Evolutionary conservation across 2,329 filamentous ascomycete species (phyloP), one percentile per base, ranked within the genome.

Genomic region (Nannizziopsis barbatae): DNA sequence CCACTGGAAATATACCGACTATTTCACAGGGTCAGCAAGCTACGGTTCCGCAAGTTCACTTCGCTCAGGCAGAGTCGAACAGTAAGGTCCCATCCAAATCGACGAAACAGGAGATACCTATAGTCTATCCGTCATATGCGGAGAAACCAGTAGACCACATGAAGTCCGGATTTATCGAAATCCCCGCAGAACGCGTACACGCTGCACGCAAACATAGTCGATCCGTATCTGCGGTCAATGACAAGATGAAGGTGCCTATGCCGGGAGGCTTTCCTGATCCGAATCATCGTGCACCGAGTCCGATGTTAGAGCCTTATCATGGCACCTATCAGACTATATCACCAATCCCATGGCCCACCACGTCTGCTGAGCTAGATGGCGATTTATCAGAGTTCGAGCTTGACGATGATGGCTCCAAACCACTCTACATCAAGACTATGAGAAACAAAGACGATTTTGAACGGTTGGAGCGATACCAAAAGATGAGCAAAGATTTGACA

Each of bases 311-410:
- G 67, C 83, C 92, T 0, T 96, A 96, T 66, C 84, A 83, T 53
- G 90, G 90, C 35, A 95, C 89, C 0, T 96, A 94, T 59, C 90
- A 96, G 65, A 86, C 86, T 50, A 85, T 93, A 58, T 95, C 89
- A 0, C 89, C 90, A 0, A 95, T 95, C 86, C 89, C 89, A 0
- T 88, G 88, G 0, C 86, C 89, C 0, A 70, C 78, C 50, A 71
- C 78, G 57, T 72, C 65, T 18, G 81, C 58, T 60, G 80, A 71
- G 42, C 65, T 72, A 27, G 71, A 75, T 32, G 72, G 80, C 8
- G 76, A 78, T 17, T 62, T 75, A 20, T 72, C 71, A 20, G 70
- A 76, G 50, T 52, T 77, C 8, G 73, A 76, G 48, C 63, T 64
- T 8, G 58, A 72, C 11, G 64, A 64, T 39, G 60, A 56, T 6